phyloP scores from a whole-genome alignment of 495 filamentous ascomycete genomes.

The Stereocaulon alpinum region DNA sequence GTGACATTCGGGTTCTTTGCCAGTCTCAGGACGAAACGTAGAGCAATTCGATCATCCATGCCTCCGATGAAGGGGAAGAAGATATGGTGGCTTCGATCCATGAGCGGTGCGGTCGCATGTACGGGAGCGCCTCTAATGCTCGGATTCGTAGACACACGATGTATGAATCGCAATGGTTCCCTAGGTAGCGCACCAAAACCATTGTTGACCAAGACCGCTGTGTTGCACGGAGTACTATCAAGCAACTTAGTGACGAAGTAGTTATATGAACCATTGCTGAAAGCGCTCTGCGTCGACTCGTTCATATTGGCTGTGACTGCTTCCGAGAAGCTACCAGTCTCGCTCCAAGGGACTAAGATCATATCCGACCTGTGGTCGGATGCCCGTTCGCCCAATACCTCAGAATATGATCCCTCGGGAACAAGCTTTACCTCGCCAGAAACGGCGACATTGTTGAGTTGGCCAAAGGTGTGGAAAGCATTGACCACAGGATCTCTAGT shows the following conservation, averaged over 20 bases:
- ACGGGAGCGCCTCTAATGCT: constrained; percentile 23
- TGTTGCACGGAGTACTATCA: constrained; percentile 48
- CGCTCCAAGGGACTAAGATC: constrained; percentile 83
- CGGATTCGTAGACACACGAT: constrained; percentile 26
- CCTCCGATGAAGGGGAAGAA: constrained; percentile 85
- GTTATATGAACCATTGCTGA: constrained; percentile 42
- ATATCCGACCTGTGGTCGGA: constrained; percentile 63
- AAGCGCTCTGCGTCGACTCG: constrained; percentile 24
- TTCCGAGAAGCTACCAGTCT: constrained; percentile 65
- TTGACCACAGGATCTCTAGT: constrained; percentile 82
- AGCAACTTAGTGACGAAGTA: constrained; percentile 58
- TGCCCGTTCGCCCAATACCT: constrained; percentile 58
- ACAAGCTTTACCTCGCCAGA: constrained; percentile 70
- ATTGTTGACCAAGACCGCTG: constrained; percentile 75
- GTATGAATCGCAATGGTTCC: constrained; percentile 21
- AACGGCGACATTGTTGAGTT: constrained; percentile 73
- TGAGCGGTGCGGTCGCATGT: constrained; percentile 33
- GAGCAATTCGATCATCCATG: constrained; percentile 68
- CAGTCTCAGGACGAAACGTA: constrained; percentile 72
- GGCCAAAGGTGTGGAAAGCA: constrained; percentile 79
- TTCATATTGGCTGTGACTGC: not conserved
- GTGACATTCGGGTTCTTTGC: constrained; percentile 68
- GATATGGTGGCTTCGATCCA: constrained; percentile 68
- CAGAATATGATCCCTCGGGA: constrained; percentile 67
- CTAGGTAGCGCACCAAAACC: constrained; percentile 47